Base-by-base conservation (phyloP, 1,284 basidiomycete genomes). In the Trametes sp. region DNA sequence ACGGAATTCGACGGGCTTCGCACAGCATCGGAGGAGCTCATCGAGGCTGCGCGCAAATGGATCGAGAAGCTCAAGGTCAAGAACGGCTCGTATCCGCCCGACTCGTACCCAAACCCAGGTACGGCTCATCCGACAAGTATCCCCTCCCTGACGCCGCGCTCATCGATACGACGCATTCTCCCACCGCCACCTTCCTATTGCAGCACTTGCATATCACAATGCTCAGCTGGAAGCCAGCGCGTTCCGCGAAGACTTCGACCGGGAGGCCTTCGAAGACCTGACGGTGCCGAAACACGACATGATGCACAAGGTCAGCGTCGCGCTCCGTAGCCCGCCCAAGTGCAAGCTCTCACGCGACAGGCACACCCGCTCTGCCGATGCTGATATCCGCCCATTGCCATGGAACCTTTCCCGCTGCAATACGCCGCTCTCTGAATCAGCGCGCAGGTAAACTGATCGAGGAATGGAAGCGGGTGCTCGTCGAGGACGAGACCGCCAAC, bases 51-150 rank as follows among this genome's bases (percentile, higher is more conserved):
- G 49, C 81, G 82, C 66, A 82, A 83, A 57, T 89, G 95, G 82
- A 88, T 98, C 57, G 86, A 89, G 71, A 92, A 93, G 72, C 80
- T 96, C 41, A 86, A 85, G 41, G 82, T 94, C 65, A 94, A 93
- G 78, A 87, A 88, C 59, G 88, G 89, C 50, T 78, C 84, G 56
- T 98, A 98, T 79, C 85, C 89, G 28, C 93, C 96, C 2, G 94
- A 97, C 73, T 88, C 89, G 29, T 96, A 94, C 74, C 95, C 95
- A 1, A 99, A 98, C 76, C 97, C 97, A 69, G 85, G 95, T 95
- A 67, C 72, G 86, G 76, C 19, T 28, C 28, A n/a, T 45, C 41
- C 57, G 50, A 44, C 54, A 35, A 51, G 38, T 57, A 52, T 49
- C 55, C 49, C 54, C 49, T 46, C 41, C 36, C 51, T 48, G 31